Percentiles rank a stretch among this genome's conserved stretches.
Evolutionary conservation across 352 stramenopile genomes (phyloP).

Genomic region (Phytophthora capsici): DNA sequence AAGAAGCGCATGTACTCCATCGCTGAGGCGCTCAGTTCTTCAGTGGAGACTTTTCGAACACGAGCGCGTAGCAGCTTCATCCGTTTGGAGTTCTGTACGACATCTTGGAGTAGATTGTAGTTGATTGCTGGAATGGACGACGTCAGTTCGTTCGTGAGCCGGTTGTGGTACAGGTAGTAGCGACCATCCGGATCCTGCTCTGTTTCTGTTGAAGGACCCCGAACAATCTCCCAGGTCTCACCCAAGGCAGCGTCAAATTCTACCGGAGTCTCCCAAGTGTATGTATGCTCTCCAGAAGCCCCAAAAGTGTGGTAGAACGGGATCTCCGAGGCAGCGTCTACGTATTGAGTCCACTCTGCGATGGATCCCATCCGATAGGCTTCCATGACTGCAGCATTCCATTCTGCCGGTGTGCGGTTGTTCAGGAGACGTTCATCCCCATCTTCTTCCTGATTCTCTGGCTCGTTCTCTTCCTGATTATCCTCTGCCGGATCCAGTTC

Average conservation of each 20-base stretch:
- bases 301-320: constrained; percentile 53
- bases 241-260: constrained; percentile 77
- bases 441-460: constrained; percentile 4
- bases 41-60: constrained; percentile 55
- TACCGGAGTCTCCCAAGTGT: constrained; percentile 67
- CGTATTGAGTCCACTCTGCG: constrained; percentile 80
- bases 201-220: constrained; percentile 30
- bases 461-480: constrained; percentile 20
- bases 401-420: constrained; percentile 46
- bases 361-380: constrained; percentile 64
- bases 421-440: constrained; percentile 24
- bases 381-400: constrained; percentile 42
- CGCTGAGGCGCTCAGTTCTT: constrained; percentile 47
- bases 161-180: constrained; percentile 77
- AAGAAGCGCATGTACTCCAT: constrained; percentile 85
- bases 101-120: constrained; percentile 66
- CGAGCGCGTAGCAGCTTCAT: constrained; percentile 65
- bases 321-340: constrained; percentile 57
- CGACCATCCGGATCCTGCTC: constrained; percentile 17
- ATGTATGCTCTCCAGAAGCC: constrained; percentile 19
- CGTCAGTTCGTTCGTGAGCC: constrained; percentile 55
- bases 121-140: constrained; percentile 58
- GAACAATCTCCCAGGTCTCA: constrained; percentile 64
- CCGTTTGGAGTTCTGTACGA: constrained; percentile 74
- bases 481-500: constrained; percentile 9